Conservation (phyloP, 306 rosid species). For the Spatholobus suberectus region DNA sequence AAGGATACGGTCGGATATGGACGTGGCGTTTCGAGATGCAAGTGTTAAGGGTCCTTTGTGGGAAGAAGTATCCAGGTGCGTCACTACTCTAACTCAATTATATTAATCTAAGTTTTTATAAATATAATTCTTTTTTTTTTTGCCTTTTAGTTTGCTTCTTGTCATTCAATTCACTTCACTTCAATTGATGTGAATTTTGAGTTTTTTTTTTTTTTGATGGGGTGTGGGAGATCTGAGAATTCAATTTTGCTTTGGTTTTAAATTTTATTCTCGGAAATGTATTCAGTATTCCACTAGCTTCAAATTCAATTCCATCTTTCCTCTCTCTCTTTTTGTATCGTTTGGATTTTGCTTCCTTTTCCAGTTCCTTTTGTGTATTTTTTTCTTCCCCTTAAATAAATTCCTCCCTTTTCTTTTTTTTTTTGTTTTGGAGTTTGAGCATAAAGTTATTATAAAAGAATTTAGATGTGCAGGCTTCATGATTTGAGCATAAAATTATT, state of each 20-base stretch:
- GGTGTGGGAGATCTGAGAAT: slow-evolving; percentile 46
- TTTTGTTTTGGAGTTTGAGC: slow-evolving; percentile 29
- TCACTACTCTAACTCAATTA: not conserved
- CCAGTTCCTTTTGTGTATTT: slow-evolving; percentile 4
- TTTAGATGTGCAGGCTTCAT: slow-evolving; percentile 35
- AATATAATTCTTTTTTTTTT: not conserved
- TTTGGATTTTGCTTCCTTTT: slow-evolving; percentile 38
- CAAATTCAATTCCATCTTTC: slow-evolving; percentile 28
- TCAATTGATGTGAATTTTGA: slow-evolving; percentile 26
- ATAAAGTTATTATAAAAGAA: slow-evolving; percentile 27
- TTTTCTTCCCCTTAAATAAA: not conserved
- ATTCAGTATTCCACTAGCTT: not conserved
- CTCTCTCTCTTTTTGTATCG: not conserved
- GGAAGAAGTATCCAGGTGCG: slow-evolving; percentile 88
- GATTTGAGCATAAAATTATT: slow-evolving; percentile 41
- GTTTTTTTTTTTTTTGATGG: not conserved
- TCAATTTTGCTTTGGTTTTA: slow-evolving; percentile 14
- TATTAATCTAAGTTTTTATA: not conserved
- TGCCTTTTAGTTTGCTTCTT: not conserved
- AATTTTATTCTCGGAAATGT: slow-evolving; percentile 17
- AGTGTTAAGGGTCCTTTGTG: slow-evolving; percentile 95
- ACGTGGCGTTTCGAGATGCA: slow-evolving; percentile 84
- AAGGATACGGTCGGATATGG: slow-evolving; percentile 93
- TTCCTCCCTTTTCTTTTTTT: not conserved
- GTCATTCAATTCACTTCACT: not conserved